Percentiles rank a stretch among this genome's conserved stretches.
phyloP scores from a whole-genome alignment of 1,284 basidiomycete genomes.

The Fomes fomentarius region DNA sequence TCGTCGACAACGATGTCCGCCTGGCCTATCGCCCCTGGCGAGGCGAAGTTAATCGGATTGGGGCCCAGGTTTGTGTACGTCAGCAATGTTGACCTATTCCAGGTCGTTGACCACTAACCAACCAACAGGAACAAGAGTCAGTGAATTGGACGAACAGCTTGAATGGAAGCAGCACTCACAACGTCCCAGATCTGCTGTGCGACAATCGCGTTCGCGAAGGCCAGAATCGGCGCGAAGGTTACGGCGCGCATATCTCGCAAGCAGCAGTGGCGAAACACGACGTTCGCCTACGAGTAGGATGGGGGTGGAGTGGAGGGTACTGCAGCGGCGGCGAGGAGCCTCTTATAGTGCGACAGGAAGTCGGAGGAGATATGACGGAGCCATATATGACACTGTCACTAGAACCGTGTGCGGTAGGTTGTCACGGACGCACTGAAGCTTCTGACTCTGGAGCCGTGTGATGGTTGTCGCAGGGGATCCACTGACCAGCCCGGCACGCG shows the following conservation, averaged over 20 bases:
- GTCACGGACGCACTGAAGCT: background rate
- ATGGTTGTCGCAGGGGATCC: background rate
- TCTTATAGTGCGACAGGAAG: background rate
- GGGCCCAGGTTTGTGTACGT: constrained; percentile 34
- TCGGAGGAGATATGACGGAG: background rate
- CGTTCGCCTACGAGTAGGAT: background rate
- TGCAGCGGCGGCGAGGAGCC: background rate
- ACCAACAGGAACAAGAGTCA: background rate
- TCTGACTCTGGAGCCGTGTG: background rate
- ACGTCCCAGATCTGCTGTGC: constrained; percentile 26
- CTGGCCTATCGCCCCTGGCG: constrained; percentile 43
- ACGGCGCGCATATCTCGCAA: constrained; percentile 13
- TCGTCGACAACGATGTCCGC: constrained; percentile 50
- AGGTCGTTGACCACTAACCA: constrained; percentile 39
- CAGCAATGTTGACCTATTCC: constrained; percentile 38
- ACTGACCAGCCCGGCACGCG: background rate
- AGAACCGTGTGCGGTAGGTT: background rate
- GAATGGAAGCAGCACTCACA: constrained; percentile 8
- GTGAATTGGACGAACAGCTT: background rate
- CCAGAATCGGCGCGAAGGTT: constrained; percentile 12
- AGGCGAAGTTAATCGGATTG: constrained; percentile 40
- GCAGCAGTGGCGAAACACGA: background rate
- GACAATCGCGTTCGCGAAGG: constrained; percentile 12
- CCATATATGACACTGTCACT: background rate
- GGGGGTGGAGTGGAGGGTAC: background rate